Evolutionary conservation across 2,329 filamentous ascomycete genomes (phyloP).

Genomic region (Sordariomycetes sp.): DNA sequence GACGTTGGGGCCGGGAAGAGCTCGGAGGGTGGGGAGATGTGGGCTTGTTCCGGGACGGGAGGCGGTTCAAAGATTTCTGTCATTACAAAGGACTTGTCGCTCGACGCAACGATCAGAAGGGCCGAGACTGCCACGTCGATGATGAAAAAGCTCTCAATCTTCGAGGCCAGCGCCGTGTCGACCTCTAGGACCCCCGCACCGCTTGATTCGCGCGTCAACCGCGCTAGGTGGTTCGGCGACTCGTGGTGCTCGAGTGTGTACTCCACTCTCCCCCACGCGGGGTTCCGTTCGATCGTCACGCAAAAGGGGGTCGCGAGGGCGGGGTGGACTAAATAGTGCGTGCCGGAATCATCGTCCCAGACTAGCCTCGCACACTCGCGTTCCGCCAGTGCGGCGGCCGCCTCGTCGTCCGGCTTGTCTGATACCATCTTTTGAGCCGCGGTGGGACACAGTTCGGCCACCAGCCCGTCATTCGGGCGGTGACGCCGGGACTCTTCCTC

Average conservation of each 20-base stretch:
- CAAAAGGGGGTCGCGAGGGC: constrained; percentile 50
- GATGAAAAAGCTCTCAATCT: constrained; percentile 47
- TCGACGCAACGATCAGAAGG: constrained; percentile 42
- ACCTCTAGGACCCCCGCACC: constrained; percentile 48
- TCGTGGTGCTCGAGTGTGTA: constrained; percentile 55
- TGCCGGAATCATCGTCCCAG: constrained; percentile 50
- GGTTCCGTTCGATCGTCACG: constrained; percentile 42
- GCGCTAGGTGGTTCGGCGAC: constrained; percentile 44
- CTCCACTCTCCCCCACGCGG: constrained; percentile 46
- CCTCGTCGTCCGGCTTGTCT: constrained; percentile 33
- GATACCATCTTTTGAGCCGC: constrained; percentile 51
- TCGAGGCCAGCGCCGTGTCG: constrained; percentile 44
- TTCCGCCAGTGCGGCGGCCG: constrained; percentile 49
- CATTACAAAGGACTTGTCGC: constrained; percentile 35
- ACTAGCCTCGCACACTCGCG: constrained; percentile 57
- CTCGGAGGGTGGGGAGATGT: constrained; percentile 1
- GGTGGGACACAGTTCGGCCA: constrained; percentile 56
- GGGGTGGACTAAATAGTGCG: constrained; percentile 50
- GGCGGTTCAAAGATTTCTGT: constrained; percentile 46
- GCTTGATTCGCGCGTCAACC: constrained; percentile 45
- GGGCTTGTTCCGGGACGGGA: constrained; percentile 18
- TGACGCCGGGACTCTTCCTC: constrained; percentile 39
- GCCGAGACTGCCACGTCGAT: constrained; percentile 49
- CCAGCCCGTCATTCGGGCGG: constrained; percentile 45
- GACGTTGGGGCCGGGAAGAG: constrained; percentile 3